Evolutionary conservation across 352 stramenopile species (phyloP).

Genomic region (Pythium guiyangense): DNA sequence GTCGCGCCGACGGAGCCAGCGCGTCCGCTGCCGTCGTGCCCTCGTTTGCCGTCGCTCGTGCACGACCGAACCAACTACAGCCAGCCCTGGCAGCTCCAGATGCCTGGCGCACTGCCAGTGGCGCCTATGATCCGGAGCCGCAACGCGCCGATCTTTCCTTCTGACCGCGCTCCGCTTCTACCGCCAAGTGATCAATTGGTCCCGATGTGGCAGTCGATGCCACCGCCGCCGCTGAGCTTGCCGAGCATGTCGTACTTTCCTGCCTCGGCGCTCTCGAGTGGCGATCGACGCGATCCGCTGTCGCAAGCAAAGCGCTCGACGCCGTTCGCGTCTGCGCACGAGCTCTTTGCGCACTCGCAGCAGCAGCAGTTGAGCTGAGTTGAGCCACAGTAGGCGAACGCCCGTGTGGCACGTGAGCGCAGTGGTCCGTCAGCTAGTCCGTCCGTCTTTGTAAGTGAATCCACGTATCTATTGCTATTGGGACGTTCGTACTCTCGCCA

Average conservation of each 20-base stretch:
- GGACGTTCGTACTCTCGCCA: too few relatives aligned
- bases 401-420: too few relatives aligned
- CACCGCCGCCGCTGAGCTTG: neutral
- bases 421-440: too few relatives aligned
- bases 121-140: neutral
- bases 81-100: slow-evolving; percentile 14
- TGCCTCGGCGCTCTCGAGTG: neutral
- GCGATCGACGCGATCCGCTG: neutral
- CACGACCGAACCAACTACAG: neutral
- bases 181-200: too few relatives aligned
- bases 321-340: neutral
- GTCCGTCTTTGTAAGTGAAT: too few relatives aligned
- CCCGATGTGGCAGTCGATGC: neutral
- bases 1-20: neutral
- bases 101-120: slow-evolving; percentile 2
- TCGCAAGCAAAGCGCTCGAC: slow-evolving; percentile 2
- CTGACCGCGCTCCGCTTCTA: too few relatives aligned
- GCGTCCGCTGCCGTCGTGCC: neutral
- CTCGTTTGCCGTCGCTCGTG: neutral
- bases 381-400: neutral
- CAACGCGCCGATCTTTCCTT: too few relatives aligned
- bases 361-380: neutral
- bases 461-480: neutral
- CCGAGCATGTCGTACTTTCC: slow-evolving; percentile 8
- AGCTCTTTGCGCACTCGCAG: neutral